Conservation (phyloP, 208 protist species). For the Vickermania ingenoplastis region DNA sequence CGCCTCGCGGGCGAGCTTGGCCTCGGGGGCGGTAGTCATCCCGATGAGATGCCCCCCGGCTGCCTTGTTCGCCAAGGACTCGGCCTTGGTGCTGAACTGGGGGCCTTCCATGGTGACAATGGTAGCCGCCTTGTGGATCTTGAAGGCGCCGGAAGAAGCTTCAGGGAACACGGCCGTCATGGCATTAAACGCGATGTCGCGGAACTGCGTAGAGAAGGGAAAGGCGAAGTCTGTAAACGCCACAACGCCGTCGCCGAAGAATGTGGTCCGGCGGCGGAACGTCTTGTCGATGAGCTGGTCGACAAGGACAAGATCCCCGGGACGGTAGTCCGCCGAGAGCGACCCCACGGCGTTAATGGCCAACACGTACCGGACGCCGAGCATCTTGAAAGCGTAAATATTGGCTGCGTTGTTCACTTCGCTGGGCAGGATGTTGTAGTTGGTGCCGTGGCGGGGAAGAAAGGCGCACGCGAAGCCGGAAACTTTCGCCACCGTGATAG, state of each 20-base stretch:
- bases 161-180: slow-evolving; percentile 30
- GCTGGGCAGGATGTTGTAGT: slow-evolving; percentile 65
- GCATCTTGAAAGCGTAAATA: slow-evolving; percentile 83
- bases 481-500: slow-evolving; percentile 61
- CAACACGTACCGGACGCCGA: slow-evolving; percentile 80
- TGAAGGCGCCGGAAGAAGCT: slow-evolving; percentile 15
- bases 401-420: slow-evolving; percentile 91
- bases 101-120: slow-evolving; percentile 90
- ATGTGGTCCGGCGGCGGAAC: slow-evolving; percentile 50
- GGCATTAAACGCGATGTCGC: slow-evolving; percentile 25
- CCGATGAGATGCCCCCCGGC: slow-evolving; percentile 82
- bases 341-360: slow-evolving; percentile 85
- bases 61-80: slow-evolving; percentile 71
- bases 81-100: slow-evolving; percentile 82
- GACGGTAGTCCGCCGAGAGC: slow-evolving; percentile 53
- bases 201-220: slow-evolving; percentile 52
- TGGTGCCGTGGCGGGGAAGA: slow-evolving; percentile 72
- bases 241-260: slow-evolving; percentile 75
- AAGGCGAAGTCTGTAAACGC: slow-evolving; percentile 78
- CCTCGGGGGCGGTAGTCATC: slow-evolving; percentile 89
- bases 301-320: slow-evolving; percentile 82
- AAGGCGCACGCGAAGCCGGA: slow-evolving; percentile 59
- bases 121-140: slow-evolving; percentile 43
- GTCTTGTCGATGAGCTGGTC: slow-evolving; percentile 89
- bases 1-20: slow-evolving; percentile 85